Evolutionary conservation across 202 grass and related monocot species (phyloP), one percentile per base, ranked within the genome.

Genomic region (Schoenoplectus tabernaemontani): DNA sequence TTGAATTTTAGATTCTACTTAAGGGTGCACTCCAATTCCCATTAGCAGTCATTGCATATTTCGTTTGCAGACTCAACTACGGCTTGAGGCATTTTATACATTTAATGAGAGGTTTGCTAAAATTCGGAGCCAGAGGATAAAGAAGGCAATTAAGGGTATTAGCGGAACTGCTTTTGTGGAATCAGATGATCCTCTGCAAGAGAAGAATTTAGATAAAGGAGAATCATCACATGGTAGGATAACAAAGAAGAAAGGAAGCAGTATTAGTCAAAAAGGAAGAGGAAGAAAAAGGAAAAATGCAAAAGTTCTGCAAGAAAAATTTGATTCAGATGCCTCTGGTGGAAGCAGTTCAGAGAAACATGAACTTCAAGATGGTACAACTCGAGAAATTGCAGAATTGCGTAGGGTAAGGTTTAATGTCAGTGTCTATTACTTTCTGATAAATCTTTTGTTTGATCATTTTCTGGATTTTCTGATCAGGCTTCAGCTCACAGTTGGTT

Each of bases 51-150:
- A 63, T 74, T 59, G 1, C 82, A 85, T 86, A 88, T 78, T 56
- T 84, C 38, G 46, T 63, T 81, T 93, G 65, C 88, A 97, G 95
- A 94, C 95, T 75, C 95, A 97, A 81, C 38, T 97, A 75, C 82
- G 89, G 57, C 80, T 98, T 76, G 95, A 98, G 38, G 86, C 95
- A 56, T 98, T 98, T 88, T 98, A 94, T 84, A 87, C 89, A 50
- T 98, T 94, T 83, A 98, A 98, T 4, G 95, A 97, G 89, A 92
- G 91, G 83, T 98, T 98, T 83, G 91, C 95, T 51, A 98, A 98
- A 90, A 92, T 98, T 72, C 91, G 91, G 61, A 98, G 95, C 78
- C 90, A 92, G 41, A 87, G 95, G 81, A 92, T 98, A 84, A 90
- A 98, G 83, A 94, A 94, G 89, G 95, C 95, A 76, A 86, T 98